Conservation (phyloP, 2,329 filamentous ascomycete species). For the Thermothelomyces thermophilus region DNA sequence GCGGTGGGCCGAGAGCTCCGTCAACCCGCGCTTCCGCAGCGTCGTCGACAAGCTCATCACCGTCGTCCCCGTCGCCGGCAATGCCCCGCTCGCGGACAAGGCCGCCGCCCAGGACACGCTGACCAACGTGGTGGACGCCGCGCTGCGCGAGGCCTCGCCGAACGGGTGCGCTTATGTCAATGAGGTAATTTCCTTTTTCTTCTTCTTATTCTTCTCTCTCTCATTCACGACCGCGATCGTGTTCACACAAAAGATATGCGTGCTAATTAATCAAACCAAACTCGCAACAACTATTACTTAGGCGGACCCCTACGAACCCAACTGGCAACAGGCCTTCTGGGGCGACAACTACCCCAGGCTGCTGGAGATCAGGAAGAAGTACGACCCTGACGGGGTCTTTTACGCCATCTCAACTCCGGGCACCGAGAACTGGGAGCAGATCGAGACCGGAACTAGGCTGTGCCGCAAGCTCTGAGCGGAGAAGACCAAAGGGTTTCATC, state of each 20-base stretch:
- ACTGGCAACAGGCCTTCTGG: slow-evolving; percentile 36
- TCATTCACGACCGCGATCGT: neutral
- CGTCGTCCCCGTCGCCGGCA: slow-evolving; percentile 29
- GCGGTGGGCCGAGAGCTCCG: slow-evolving; percentile 32
- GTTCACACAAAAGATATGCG: too few relatives aligned
- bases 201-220: slow-evolving; percentile 3
- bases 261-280: neutral
- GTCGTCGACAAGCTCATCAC: slow-evolving; percentile 33
- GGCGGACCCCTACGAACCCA: slow-evolving; percentile 28
- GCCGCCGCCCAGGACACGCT: slow-evolving; percentile 35
- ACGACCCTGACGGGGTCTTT: slow-evolving; percentile 38
- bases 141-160: slow-evolving; percentile 33
- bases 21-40: slow-evolving; percentile 35
- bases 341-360: slow-evolving; percentile 34
- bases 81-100: slow-evolving; percentile 38
- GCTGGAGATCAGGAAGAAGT: slow-evolving; percentile 36
- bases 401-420: slow-evolving; percentile 39
- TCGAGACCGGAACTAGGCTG: slow-evolving; percentile 34
- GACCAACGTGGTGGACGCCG: slow-evolving; percentile 32
- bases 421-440: slow-evolving; percentile 39
- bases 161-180: slow-evolving; percentile 40
- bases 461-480: slow-evolving; percentile 29
- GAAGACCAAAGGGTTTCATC: neutral
- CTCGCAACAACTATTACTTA: too few relatives aligned
- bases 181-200: slow-evolving; percentile 28